phyloP scores from a whole-genome alignment of 139 green algal species.

The Chlorella sp. region DNA sequence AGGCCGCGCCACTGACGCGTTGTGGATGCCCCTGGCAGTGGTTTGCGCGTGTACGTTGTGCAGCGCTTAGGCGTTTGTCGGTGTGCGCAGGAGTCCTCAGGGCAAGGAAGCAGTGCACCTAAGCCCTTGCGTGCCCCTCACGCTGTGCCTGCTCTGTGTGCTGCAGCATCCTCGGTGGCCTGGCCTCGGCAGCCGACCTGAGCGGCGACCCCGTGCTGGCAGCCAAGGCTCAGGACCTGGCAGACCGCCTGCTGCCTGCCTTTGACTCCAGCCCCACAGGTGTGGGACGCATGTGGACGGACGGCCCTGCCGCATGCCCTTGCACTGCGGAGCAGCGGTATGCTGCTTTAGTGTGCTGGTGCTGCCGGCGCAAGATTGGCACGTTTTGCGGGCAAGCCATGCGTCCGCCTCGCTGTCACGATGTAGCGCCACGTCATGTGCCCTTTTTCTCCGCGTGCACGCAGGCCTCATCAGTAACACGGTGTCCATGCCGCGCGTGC shows the following conservation, averaged over 20 bases:
- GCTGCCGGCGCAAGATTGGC: background rate
- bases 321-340: background rate
- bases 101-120: too few species aligned
- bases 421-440: too few species aligned
- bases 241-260: conserved; percentile 73
- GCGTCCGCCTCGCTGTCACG: too few species aligned
- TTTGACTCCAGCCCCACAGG: conserved; percentile 67
- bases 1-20: too few species aligned
- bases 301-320: background rate
- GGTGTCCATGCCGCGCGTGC: background rate
- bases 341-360: background rate
- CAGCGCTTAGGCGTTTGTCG: too few species aligned
- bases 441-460: conserved; percentile 37
- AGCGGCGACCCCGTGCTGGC: conserved; percentile 48
- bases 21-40: background rate
- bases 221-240: conserved; percentile 50
- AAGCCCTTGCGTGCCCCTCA: too few species aligned
- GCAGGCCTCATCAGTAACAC: conserved; percentile 58
- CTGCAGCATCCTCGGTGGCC: conserved; percentile 44
- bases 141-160: background rate
- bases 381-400: too few species aligned
- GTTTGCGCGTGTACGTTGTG: too few species aligned
- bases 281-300: background rate
- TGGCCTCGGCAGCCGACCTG: conserved; percentile 74
- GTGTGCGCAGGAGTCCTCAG: too few species aligned